Conservation (phyloP, 2,329 filamentous ascomycete genomes). For the Botrytis elliptica region DNA sequence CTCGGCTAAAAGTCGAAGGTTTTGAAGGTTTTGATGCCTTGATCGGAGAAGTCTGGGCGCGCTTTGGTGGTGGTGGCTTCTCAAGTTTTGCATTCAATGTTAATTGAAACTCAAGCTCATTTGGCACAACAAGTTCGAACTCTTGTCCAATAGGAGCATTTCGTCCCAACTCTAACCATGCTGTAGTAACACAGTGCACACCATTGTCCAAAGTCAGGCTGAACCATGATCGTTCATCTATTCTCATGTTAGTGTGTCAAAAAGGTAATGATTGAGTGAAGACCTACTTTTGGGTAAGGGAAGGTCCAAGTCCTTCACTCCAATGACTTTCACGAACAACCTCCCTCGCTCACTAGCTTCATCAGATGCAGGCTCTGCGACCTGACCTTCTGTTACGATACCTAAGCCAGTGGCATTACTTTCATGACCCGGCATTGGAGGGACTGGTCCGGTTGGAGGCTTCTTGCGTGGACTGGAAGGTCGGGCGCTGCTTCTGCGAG, state of each 20-base stretch:
- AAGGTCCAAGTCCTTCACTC: slow-evolving; percentile 91
- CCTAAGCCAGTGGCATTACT: slow-evolving; percentile 66
- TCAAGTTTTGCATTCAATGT: slow-evolving; percentile 94
- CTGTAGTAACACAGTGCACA: slow-evolving; percentile 94
- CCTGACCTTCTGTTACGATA: slow-evolving; percentile 58
- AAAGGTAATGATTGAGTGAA: not conserved
- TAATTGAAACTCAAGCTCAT: slow-evolving; percentile 97
- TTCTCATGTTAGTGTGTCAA: slow-evolving; percentile 32
- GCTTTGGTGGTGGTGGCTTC: slow-evolving; percentile 63
- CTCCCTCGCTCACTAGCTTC: slow-evolving; percentile 86
- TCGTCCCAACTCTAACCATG: slow-evolving; percentile 88
- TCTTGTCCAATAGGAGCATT: slow-evolving; percentile 96
- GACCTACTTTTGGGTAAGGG: slow-evolving; percentile 80
- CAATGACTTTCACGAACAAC: slow-evolving; percentile 97
- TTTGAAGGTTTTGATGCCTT: slow-evolving; percentile 68
- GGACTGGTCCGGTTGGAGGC: slow-evolving; percentile 57
- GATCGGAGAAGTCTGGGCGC: slow-evolving; percentile 54
- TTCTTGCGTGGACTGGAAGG: slow-evolving; percentile 44
- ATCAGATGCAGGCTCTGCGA: slow-evolving; percentile 52
- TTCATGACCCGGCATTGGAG: slow-evolving; percentile 83
- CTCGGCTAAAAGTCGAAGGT: slow-evolving; percentile 83
- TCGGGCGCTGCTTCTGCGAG: slow-evolving; percentile 65
- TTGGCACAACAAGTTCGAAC: slow-evolving; percentile 94
- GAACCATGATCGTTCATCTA: slow-evolving; percentile 89
- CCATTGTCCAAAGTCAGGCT: slow-evolving; percentile 97